Base-by-base conservation (phyloP, 306 rosid genomes). In the Luffa acutangula region DNA sequence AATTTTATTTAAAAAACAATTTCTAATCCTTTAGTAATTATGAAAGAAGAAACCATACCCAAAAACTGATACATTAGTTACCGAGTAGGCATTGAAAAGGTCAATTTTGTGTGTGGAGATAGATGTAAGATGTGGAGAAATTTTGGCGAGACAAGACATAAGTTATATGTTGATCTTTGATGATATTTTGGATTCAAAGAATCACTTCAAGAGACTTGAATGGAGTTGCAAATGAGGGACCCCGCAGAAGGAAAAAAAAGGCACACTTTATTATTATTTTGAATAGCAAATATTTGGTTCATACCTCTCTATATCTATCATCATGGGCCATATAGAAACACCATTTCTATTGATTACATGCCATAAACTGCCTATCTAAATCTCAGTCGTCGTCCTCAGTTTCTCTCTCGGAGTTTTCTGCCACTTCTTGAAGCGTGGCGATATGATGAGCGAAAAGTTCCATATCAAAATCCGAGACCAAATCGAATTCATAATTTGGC, bases 401-500 rank as follows among this genome's bases (percentile, higher is more conserved):
- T 37, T 56, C 83, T 46, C 2, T 49, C 75, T 78, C 83, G 1
- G 13, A 41, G 34, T 36, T 31, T 41, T 57, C 67, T 17, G 82
- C 79, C 83, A 79, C 63, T 4, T 78, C 81, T 62, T 80, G 82
- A 73, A 89, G n/a, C 42, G 63, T 70, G 10, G 75, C 82, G 1
- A 84, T 70, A 80, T 84, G 91, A 59, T 33, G 69, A 12, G 75
- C 83, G 49, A 84, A 81, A 80, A 90, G 77, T 5, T 83, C 85
- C 63, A 85, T 49, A 13, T 82, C 86, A 41, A 80, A 81, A 72
- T 74, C 80, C 25, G 56, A 15, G 37, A 80, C 37, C 48, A 87
- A 60, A 75, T 87, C 86, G 49, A 77, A 78, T 52, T 87, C 88
- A 37, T 78, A 78, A 4, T 81, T 80, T 4, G 77, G 82, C 57